Base-by-base conservation (phyloP, 257 asterid genomes). In the Lantana camara region DNA sequence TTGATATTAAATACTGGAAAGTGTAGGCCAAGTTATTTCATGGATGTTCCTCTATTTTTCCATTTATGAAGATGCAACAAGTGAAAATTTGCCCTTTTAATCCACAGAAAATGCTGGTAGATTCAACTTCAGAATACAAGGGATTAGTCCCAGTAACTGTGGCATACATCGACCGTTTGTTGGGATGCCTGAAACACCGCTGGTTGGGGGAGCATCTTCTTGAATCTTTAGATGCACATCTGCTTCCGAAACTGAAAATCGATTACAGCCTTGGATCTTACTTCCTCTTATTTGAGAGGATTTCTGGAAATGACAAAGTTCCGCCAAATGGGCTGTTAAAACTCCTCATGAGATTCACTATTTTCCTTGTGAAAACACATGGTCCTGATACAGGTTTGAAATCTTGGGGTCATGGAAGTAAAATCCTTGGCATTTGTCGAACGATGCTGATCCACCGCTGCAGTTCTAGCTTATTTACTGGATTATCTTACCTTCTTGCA, bases 331-430 rank as follows among this genome's bases (percentile, higher is more conserved):
- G 90, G 50, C 74, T 90, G 78, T 68, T 93, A 62, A 78, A 84
- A 70, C 88, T 90, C 77, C 96, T 93, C 71, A 37, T 64, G 77
- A 82, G 77, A 73, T 85, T 80, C 88, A 74, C 78, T 68, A 59
- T 67, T 70, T 77, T 90, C 75, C 97, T 93, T 70, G 82, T 84
- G 21, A 79, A 82, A 77, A 85, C 81, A 60, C 95, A 93, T 46
- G 96, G 94, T 57, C 96, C 96, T 49, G 96, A 87, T 45, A 71
- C 91, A 34, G 96, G 94, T 52, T 73, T 90, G 66, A 83, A 73
- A 76, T 93, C 96, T 55, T 93, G 98, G 98, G 75, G 73, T 56
- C 91, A 79, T 50, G 98, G 96, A 54, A 85, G 90, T 82, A 84
- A 80, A 84, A 84, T 88, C 73, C 96, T 93, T 35, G 76, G 88